Evolutionary conservation across 352 stramenopile species (phyloP).

Genomic region (Discostella stelligera): DNA sequence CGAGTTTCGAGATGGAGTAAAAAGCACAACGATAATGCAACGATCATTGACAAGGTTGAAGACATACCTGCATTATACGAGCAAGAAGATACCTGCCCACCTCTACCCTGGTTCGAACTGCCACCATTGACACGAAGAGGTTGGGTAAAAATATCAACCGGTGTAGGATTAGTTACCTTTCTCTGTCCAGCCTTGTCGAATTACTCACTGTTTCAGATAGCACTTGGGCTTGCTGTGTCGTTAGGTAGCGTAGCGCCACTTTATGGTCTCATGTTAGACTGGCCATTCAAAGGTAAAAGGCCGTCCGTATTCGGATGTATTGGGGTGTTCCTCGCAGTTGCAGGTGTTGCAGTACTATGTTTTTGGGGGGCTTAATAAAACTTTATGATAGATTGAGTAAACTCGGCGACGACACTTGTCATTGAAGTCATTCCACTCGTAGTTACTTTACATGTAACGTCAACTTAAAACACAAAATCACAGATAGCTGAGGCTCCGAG

Average conservation of each 20-base stretch:
- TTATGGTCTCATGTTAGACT: slow-evolving; percentile 70
- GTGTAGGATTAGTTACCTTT: slow-evolving; percentile 73
- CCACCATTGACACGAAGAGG: slow-evolving; percentile 41
- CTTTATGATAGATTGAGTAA: not conserved
- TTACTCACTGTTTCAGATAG: slow-evolving; percentile 80
- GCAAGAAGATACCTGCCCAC: not conserved
- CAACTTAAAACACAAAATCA: not conserved
- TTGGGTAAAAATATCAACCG: slow-evolving; percentile 59
- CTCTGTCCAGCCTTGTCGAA: slow-evolving; percentile 70
- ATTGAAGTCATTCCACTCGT: too few species aligned
- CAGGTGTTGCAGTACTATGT: slow-evolving; percentile 63
- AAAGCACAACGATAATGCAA: slow-evolving; percentile 2
- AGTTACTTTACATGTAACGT: too few species aligned
- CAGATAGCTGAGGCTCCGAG: not conserved
- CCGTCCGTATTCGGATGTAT: slow-evolving; percentile 39
- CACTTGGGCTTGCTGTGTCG: slow-evolving; percentile 65
- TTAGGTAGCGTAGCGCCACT: slow-evolving; percentile 69
- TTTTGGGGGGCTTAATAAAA: slow-evolving; percentile 34
- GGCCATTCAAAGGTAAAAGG: slow-evolving; percentile 46
- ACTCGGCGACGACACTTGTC: too few species aligned
- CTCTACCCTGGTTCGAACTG: slow-evolving; percentile 59
- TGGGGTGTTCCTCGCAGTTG: slow-evolving; percentile 57
- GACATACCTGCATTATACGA: slow-evolving; percentile 4
- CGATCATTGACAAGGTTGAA: slow-evolving; percentile 9
- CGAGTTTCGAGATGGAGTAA: not conserved